A percentile compares a stretch with the other conserved stretches of the same genome.
Conservation (phyloP, 768 basidiomycete species). For the Trametes cinnabarina region DNA sequence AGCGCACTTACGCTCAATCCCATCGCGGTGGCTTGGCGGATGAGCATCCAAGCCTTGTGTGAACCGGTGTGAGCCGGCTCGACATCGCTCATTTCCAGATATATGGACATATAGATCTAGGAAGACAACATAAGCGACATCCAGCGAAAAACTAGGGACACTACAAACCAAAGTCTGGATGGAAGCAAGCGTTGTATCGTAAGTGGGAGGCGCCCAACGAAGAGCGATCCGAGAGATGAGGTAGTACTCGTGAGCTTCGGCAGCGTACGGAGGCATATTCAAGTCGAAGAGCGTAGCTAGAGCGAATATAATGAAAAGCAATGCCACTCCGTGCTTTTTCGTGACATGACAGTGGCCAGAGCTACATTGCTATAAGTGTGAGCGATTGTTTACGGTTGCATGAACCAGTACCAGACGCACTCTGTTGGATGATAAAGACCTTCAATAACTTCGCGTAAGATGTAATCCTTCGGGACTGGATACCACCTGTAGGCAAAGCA, state of each 20-base stretch:
- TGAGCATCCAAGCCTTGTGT: conserved; percentile 51
- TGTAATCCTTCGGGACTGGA: conserved; percentile 50
- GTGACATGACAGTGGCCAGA: conserved; percentile 30
- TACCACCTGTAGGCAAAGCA: conserved; percentile 43
- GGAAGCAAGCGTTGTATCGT: conserved; percentile 50
- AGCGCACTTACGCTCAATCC: conserved; percentile 52
- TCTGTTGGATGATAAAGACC: conserved; percentile 50
- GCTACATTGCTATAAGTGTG: neutral
- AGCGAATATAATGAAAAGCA: conserved; percentile 66
- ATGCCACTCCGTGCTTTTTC: conserved; percentile 50
- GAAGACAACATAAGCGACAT: conserved; percentile 26
- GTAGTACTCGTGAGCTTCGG: conserved; percentile 62
- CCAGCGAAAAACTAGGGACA: neutral
- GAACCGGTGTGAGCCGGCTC: conserved; percentile 40
- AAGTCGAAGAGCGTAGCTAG: conserved; percentile 63
- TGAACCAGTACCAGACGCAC: conserved; percentile 31
- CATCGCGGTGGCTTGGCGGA: conserved; percentile 55
- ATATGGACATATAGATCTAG: conserved; percentile 44
- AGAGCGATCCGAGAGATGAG: conserved; percentile 55
- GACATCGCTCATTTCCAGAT: conserved; percentile 55
- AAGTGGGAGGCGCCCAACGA: conserved; percentile 44
- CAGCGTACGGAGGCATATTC: conserved; percentile 43
- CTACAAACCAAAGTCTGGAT: conserved; percentile 54
- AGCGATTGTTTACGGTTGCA: neutral
- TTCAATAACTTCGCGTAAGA: conserved; percentile 54